Conservation (phyloP, 345 rosid genomes). For the Sisymbrium altissimum region DNA sequence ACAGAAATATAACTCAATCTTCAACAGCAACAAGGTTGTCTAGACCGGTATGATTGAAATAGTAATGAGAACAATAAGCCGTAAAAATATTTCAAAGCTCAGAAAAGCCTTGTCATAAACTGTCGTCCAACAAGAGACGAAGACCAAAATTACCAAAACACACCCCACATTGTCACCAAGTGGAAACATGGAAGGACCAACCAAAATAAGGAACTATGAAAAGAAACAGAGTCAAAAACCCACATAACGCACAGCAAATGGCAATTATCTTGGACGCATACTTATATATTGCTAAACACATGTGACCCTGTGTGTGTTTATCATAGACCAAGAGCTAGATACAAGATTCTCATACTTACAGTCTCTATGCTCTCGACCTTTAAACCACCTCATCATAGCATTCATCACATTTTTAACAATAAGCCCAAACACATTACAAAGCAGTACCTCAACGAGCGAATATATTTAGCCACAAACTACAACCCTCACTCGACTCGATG, state of each 20-base stretch:
- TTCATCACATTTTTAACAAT: not conserved
- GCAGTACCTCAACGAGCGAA: not conserved
- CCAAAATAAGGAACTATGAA: not conserved
- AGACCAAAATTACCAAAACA: not conserved
- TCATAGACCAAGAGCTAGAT: not conserved
- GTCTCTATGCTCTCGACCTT: not conserved
- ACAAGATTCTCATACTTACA: not conserved
- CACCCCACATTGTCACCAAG: not conserved
- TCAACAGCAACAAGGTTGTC: constrained; percentile 2
- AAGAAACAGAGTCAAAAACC: not conserved
- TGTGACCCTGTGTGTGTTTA: not conserved
- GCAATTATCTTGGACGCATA: not conserved
- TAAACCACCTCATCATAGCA: not conserved
- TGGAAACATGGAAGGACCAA: not conserved
- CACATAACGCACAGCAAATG: not conserved
- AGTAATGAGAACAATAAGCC: not conserved
- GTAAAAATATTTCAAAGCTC: not conserved
- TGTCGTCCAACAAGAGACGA: not conserved
- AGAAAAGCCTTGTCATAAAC: not conserved
- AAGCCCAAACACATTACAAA: not conserved
- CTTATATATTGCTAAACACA: not conserved
- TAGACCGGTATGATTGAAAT: not conserved
- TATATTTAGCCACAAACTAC: not conserved
- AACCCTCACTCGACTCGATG: not conserved
- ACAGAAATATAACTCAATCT: not conserved